Percentiles rank a stretch among this genome's conserved stretches.
phyloP scores from a whole-genome alignment of 1,139 yeast species.

The Scheffersomyces titani region DNA sequence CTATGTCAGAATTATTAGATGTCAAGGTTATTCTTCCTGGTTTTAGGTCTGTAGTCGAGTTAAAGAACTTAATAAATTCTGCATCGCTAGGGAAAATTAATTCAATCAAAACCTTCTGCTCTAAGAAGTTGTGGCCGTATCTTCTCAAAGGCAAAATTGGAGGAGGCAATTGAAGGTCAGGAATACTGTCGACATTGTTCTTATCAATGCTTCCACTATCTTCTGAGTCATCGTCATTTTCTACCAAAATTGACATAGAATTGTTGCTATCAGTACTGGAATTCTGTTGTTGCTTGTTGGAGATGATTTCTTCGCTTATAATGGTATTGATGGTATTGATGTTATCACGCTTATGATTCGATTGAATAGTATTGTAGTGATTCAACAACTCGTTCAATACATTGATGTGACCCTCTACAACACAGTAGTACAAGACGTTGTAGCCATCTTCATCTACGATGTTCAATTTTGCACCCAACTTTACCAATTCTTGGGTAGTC shows the following conservation, averaged over 20 bases:
- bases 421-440: slow-evolving; percentile 84
- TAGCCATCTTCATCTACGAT: slow-evolving; percentile 82
- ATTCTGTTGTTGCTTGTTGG: neutral
- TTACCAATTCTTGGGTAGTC: slow-evolving; percentile 70
- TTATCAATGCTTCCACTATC: slow-evolving; percentile 35
- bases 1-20: slow-evolving; percentile 66
- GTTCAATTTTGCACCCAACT: slow-evolving; percentile 70
- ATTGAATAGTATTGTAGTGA: slow-evolving; percentile 16
- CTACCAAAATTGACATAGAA: slow-evolving; percentile 31
- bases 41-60: slow-evolving; percentile 44
- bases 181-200: slow-evolving; percentile 68
- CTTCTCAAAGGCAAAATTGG: slow-evolving; percentile 91
- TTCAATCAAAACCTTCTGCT: slow-evolving; percentile 82
- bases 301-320: slow-evolving; percentile 1
- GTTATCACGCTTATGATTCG: neutral
- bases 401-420: slow-evolving; percentile 88
- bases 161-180: slow-evolving; percentile 90
- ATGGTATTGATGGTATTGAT: slow-evolving; percentile 3
- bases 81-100: slow-evolving; percentile 60
- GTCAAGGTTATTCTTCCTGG: slow-evolving; percentile 73
- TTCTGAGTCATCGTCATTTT: slow-evolving; percentile 40
- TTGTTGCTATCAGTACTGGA: slow-evolving; percentile 2
- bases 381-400: slow-evolving; percentile 68
- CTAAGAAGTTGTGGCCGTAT: slow-evolving; percentile 94
- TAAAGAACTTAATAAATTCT: slow-evolving; percentile 55